A percentile compares a stretch with the other conserved stretches of the same genome.
Evolutionary conservation across 495 filamentous ascomycete species (phyloP).

Genomic region (Penicillium parvum): DNA sequence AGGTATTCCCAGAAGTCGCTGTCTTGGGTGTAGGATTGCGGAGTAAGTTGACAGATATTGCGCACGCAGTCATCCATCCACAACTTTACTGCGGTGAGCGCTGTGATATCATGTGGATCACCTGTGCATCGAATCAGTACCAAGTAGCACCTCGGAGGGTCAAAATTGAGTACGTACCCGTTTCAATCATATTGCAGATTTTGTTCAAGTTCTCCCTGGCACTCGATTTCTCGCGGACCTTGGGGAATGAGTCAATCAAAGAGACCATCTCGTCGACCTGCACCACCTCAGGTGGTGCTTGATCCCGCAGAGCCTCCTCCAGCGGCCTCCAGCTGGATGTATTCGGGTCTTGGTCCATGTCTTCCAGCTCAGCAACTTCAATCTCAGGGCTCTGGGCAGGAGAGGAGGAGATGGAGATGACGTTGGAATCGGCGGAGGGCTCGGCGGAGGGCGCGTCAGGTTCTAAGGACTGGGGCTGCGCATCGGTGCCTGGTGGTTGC

Average conservation of each 20-base stretch:
- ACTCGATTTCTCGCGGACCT: slow-evolving; percentile 19
- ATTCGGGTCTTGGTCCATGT: slow-evolving; percentile 47
- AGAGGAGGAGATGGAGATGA: slow-evolving; percentile 48
- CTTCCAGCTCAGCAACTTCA: slow-evolving; percentile 52
- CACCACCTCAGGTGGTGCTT: slow-evolving; percentile 27
- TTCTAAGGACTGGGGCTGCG: slow-evolving; percentile 12
- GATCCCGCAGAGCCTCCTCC: slow-evolving; percentile 32
- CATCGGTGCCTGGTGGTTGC: slow-evolving; percentile 6
- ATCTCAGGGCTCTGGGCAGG: slow-evolving; percentile 50
- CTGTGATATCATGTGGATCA: slow-evolving; percentile 21
- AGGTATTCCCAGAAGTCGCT: slow-evolving; percentile 52
- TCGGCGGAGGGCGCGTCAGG: slow-evolving; percentile 21
- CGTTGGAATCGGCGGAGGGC: no score
- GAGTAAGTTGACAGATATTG: slow-evolving; percentile 28
- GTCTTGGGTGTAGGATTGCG: slow-evolving; percentile 31
- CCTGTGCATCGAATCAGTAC: slow-evolving; percentile 21
- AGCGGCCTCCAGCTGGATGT: slow-evolving; percentile 43
- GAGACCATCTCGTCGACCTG: slow-evolving; percentile 29
- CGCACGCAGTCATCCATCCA: slow-evolving; percentile 34
- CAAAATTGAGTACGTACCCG: slow-evolving; percentile 31
- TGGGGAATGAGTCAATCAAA: slow-evolving; percentile 35
- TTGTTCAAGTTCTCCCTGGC: slow-evolving; percentile 36
- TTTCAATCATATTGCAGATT: slow-evolving; percentile 38
- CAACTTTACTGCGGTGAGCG: slow-evolving; percentile 26
- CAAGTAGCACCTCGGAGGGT: neutral